phyloP scores from a whole-genome alignment of 1,139 yeast genomes.

The Blastobotrys capitulatus region DNA sequence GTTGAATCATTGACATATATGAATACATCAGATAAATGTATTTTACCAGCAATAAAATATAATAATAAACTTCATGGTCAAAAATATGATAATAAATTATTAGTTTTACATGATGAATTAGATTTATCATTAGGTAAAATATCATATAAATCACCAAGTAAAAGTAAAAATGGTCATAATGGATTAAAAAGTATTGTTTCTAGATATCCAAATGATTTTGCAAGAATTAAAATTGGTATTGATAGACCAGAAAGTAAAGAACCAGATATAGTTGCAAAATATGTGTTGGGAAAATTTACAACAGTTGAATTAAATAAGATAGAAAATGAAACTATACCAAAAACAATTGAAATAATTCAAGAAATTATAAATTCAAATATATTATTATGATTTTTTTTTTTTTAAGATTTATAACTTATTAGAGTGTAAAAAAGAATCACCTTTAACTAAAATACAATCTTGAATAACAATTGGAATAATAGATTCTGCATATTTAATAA shows the following conservation, averaged over 20 bases:
- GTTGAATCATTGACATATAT: constrained; percentile 47
- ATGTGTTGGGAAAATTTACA: constrained; percentile 50
- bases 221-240: constrained; percentile 64
- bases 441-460: constrained; percentile 68
- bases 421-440: constrained; percentile 48
- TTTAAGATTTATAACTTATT: constrained; percentile 24
- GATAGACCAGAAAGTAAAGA: constrained; percentile 52
- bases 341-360: constrained; percentile 2
- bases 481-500: constrained; percentile 41
- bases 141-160: constrained; percentile 50
- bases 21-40: constrained; percentile 58
- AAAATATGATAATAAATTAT: constrained; percentile 33
- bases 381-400: neutral
- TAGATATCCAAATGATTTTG: constrained; percentile 37
- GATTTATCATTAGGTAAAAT: constrained; percentile 58
- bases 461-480: constrained; percentile 44
- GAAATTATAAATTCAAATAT: constrained; percentile 3
- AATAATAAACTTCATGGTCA: constrained; percentile 23
- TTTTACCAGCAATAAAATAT: constrained; percentile 39
- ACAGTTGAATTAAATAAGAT: constrained; percentile 25
- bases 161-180: constrained; percentile 73
- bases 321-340: constrained; percentile 1
- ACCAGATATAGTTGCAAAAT: constrained; percentile 46
- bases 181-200: constrained; percentile 59
- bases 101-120: constrained; percentile 73